Percentiles rank a stretch among this genome's conserved stretches.
phyloP scores from a whole-genome alignment of 2,329 filamentous ascomycete genomes.

The Neurospora sp. region DNA sequence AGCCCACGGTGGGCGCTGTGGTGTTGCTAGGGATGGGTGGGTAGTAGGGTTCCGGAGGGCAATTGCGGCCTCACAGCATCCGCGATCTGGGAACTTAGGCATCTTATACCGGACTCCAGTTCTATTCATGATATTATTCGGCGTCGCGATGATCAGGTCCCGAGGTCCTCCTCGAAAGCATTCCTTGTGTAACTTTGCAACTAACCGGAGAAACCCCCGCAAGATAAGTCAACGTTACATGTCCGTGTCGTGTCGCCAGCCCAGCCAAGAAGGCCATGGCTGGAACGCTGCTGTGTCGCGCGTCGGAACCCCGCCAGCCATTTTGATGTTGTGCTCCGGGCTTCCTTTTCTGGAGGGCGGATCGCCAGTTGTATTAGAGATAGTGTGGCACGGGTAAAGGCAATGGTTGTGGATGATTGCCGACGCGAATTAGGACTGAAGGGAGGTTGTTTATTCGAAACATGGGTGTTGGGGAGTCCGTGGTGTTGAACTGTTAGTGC shows the following conservation, averaged over 20 bases:
- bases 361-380: not conserved
- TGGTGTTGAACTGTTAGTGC: not conserved
- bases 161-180: not conserved
- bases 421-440: not conserved
- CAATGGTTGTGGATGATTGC: not conserved
- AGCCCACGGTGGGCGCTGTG: not conserved
- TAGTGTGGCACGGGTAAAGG: not conserved
- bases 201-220: not conserved
- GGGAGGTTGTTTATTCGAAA: not conserved
- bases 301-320: not conserved
- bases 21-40: not conserved
- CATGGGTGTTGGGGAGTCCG: not conserved
- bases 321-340: not conserved
- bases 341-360: not conserved
- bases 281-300: not conserved
- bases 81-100: not conserved
- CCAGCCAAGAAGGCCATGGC: not conserved
- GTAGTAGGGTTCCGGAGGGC: not conserved
- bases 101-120: not conserved
- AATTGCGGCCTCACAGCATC: not conserved
- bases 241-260: not conserved
- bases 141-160: not conserved
- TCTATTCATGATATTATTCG: not conserved
- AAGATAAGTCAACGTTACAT: not conserved
- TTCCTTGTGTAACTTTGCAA: not conserved